Evolutionary conservation across 352 stramenopile species (phyloP), one percentile per base, ranked within the genome.

Genomic region (Globisporangium spiculum): DNA sequence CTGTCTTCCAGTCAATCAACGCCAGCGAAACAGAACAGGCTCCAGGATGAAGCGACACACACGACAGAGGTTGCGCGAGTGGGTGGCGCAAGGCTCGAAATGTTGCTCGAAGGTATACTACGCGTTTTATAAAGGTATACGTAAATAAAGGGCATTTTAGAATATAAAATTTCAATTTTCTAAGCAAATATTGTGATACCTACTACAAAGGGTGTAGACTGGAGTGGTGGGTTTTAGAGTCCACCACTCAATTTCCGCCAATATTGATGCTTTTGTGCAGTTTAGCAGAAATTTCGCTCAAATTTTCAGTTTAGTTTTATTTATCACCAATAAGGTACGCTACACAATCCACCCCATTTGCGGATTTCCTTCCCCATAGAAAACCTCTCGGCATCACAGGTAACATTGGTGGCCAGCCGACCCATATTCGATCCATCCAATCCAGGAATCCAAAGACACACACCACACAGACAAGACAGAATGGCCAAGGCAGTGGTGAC

Each of bases 401-500:
- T 57, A 14, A 44, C 56, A 41, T 60, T 63, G 41, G 54, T 68
- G 36, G 63, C 65, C 27, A 61, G 50, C 48, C 38, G 38, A 46
- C 38, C 20, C 57, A 62, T 64, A 53, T 54, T 64, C 32, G 59
- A 55, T 55, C 38, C 22, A 63, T 38, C 36, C 65, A 50, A 50
- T 50, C 41, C 41, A 50, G 41, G 30, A 65, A 34, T 57, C 60
- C 48, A 18, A 52, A 26, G n/a, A 27, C 22, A 34, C 16, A 60
- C 3, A 48, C 50, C 30, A n/a, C 34, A 67, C 54, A 62, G 22
- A 69, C 20, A 55, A 69, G 26, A 38, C 30, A 82, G 59, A 12
- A 90, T 94, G 86, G 88, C 86, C 24, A 94, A 96, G 76, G 88
- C 86, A 66, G 86, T 96, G 67, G 91, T 86, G 75, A 96, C 88